Evolutionary conservation across 495 filamentous ascomycete species (phyloP).

Genomic region (Podospora australis): DNA sequence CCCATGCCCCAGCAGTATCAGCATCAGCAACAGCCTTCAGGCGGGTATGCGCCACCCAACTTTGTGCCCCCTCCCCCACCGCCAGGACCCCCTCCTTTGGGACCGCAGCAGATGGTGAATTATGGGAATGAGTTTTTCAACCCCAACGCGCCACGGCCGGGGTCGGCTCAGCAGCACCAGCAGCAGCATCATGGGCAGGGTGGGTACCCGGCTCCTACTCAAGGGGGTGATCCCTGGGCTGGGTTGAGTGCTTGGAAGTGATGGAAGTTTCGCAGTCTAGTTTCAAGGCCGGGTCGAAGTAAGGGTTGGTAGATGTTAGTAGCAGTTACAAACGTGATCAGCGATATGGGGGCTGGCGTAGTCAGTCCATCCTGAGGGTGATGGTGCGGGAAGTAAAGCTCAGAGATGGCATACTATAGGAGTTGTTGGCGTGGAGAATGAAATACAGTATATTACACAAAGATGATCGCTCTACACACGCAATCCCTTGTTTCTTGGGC

Average conservation of each 20-base stretch:
- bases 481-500: too few relatives aligned
- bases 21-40: constrained; percentile 24
- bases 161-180: constrained; percentile 14
- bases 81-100: constrained; percentile 68
- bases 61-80: constrained; percentile 92
- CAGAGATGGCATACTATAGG: neutral
- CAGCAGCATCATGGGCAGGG: constrained; percentile 33
- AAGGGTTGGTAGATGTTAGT: neutral
- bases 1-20: constrained; percentile 21
- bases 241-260: constrained; percentile 83
- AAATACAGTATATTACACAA: neutral
- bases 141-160: constrained; percentile 15
- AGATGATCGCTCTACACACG: too few relatives aligned
- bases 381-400: neutral
- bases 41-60: constrained; percentile 58
- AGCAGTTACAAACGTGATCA: too few relatives aligned
- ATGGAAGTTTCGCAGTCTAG: too few relatives aligned
- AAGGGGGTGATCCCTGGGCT: constrained; percentile 66
- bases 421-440: neutral
- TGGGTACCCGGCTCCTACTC: neutral
- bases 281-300: too few relatives aligned
- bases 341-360: neutral
- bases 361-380: too few relatives aligned
- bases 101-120: constrained; percentile 60
- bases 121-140: constrained; percentile 36